Percentiles rank a stretch among this genome's conserved stretches.
phyloP scores from a whole-genome alignment of 148 eudicot genomes.

The Hydrangea macrophylla region DNA sequence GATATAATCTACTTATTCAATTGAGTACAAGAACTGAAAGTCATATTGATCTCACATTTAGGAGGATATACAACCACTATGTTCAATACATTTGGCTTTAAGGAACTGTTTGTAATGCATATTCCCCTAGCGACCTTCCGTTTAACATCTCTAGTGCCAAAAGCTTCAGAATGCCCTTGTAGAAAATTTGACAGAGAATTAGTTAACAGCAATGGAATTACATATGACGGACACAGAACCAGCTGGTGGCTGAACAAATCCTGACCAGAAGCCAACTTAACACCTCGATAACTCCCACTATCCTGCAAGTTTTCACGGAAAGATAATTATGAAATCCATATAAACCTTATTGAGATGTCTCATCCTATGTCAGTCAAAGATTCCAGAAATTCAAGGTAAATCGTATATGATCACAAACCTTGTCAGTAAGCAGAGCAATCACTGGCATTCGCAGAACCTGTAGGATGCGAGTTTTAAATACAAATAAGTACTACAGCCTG shows the following conservation, averaged over 20 bases:
- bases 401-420: slow-evolving; percentile 41
- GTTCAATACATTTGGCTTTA: slow-evolving; percentile 61
- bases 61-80: slow-evolving; percentile 78
- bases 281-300: slow-evolving; percentile 60
- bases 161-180: slow-evolving; percentile 26
- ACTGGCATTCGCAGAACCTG: slow-evolving; percentile 90
- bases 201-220: slow-evolving; percentile 30
- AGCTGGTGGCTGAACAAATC: slow-evolving; percentile 72
- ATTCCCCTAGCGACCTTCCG: slow-evolving; percentile 77
- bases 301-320: slow-evolving; percentile 39
- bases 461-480: slow-evolving; percentile 2
- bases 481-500: background rate
- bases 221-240: slow-evolving; percentile 58
- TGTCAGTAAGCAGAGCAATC: slow-evolving; percentile 50
- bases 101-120: slow-evolving; percentile 59
- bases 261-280: slow-evolving; percentile 78
- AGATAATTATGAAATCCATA: background rate
- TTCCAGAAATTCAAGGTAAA: slow-evolving; percentile 3
- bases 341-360: background rate
- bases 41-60: slow-evolving; percentile 54
- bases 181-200: slow-evolving; percentile 20
- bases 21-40: slow-evolving; percentile 7
- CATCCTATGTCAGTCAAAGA: background rate
- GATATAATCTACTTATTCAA: slow-evolving; percentile 9
- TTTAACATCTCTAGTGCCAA: slow-evolving; percentile 16